A percentile compares a stretch with the other conserved stretches of the same genome.
Conservation (phyloP, 352 stramenopile genomes). For the Phytophthora tubulina region DNA sequence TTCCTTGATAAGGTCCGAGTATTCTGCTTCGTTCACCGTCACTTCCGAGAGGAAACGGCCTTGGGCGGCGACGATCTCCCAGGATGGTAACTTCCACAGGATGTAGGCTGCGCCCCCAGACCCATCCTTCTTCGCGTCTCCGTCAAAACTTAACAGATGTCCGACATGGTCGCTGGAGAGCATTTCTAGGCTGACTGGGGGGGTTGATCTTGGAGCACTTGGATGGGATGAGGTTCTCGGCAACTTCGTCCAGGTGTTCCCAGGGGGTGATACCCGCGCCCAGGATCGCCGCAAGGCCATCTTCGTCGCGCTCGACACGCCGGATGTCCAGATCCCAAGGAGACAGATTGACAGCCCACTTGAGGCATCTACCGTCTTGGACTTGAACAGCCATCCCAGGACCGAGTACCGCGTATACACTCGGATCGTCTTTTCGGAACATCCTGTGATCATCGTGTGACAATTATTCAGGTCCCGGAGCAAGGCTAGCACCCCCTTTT, state of each 20-base stretch:
- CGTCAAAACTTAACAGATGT: conserved; percentile 5
- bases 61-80: too few species aligned
- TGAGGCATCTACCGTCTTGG: too few species aligned
- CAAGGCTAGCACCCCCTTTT: conserved; percentile 5
- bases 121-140: conserved; percentile 2
- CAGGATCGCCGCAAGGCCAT: too few species aligned
- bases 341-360: conserved; percentile 13
- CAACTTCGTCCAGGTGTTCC: conserved; percentile 2
- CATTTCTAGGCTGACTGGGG: conserved; percentile 7
- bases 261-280: background rate
- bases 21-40: conserved; percentile 8
- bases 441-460: too few species aligned
- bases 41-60: conserved; percentile 4
- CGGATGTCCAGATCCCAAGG: conserved; percentile 17
- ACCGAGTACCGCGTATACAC: too few species aligned
- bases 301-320: background rate
- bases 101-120: conserved; percentile 8
- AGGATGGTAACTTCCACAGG: background rate
- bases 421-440: too few species aligned
- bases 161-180: background rate
- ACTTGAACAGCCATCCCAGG: too few species aligned
- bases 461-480: conserved; percentile 15
- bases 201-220: conserved; percentile 9
- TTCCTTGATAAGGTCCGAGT: background rate
- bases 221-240: background rate